Percentiles rank a stretch among this genome's conserved stretches.
Evolutionary conservation across 2,329 filamentous ascomycete genomes (phyloP).

Genomic region (Polychaeton citri): DNA sequence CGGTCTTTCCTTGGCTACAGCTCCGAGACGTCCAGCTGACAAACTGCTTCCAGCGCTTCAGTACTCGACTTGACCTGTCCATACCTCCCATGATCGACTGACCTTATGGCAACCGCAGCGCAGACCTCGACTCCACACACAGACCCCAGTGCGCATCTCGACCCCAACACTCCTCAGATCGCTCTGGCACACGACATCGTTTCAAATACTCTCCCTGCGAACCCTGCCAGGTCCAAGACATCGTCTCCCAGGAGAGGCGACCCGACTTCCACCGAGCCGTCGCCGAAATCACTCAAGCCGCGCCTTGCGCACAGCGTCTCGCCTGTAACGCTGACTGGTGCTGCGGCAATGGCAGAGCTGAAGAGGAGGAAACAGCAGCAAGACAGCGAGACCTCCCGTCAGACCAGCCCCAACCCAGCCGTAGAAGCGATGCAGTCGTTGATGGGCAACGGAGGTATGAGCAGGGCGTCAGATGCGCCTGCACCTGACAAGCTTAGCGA

Average conservation of each 20-base stretch:
- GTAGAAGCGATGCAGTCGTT: conserved; percentile 30
- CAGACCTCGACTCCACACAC: not conserved
- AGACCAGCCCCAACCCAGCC: conserved; percentile 37
- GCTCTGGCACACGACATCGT: not conserved
- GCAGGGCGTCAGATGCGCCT: conserved; percentile 30
- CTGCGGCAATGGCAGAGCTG: conserved; percentile 35
- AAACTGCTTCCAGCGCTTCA: no score
- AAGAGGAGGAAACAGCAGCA: conserved; percentile 29
- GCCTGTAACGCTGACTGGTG: conserved; percentile 25
- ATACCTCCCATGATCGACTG: not conserved
- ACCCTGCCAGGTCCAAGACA: not conserved
- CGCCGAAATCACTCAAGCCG: not conserved
- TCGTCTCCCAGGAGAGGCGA: not conserved
- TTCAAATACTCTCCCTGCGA: not conserved
- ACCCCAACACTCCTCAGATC: not conserved
- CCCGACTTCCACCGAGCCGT: not conserved
- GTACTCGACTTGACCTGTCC: no score
- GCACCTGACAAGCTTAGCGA: conserved; percentile 33
- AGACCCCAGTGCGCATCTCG: not conserved
- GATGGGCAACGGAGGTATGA: conserved; percentile 28
- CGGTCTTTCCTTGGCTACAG: no score
- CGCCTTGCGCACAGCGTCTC: not conserved
- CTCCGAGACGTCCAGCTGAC: no score
- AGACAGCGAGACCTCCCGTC: conserved; percentile 18
- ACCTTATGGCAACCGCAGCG: not conserved